Percentiles rank a stretch among this genome's conserved stretches.
Evolutionary conservation across 345 rosid species (phyloP).

Genomic region (Hibiscus tridactylites): DNA sequence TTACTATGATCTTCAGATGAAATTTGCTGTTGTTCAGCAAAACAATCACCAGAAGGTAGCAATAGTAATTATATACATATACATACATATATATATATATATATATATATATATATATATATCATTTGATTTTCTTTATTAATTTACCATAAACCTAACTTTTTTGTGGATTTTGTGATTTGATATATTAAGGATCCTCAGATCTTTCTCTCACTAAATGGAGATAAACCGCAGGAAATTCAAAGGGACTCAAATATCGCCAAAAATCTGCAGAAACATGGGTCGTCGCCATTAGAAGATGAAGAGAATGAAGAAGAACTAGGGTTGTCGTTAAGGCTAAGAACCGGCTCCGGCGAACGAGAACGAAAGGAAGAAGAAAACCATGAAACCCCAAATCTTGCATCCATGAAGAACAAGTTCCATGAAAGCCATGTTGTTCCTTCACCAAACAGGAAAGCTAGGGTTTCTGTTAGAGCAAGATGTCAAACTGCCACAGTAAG

Average conservation of each 20-base stretch:
- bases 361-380: conserved; percentile 2
- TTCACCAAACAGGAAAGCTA: conserved; percentile 49
- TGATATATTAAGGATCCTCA: conserved; percentile 22
- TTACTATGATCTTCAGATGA: conserved; percentile 45
- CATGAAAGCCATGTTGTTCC: conserved; percentile 26
- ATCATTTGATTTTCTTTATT: neutral
- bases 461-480: conserved; percentile 89
- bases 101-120: no score
- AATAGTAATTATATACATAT: no score
- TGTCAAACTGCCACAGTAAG: conserved; percentile 75
- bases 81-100: no score
- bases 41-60: conserved; percentile 6
- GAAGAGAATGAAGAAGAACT: conserved; percentile 18
- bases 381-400: neutral
- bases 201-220: conserved; percentile 24
- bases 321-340: conserved; percentile 44
- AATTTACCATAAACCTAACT: neutral
- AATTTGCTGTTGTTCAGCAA: conserved; percentile 34
- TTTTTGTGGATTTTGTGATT: neutral
- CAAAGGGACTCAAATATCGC: neutral
- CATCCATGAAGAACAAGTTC: conserved; percentile 14
- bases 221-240: neutral
- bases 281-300: neutral
- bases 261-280: neutral
- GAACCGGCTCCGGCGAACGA: neutral